Base-by-base conservation (phyloP, 179 eudicot species). In the Silene coronaria region DNA sequence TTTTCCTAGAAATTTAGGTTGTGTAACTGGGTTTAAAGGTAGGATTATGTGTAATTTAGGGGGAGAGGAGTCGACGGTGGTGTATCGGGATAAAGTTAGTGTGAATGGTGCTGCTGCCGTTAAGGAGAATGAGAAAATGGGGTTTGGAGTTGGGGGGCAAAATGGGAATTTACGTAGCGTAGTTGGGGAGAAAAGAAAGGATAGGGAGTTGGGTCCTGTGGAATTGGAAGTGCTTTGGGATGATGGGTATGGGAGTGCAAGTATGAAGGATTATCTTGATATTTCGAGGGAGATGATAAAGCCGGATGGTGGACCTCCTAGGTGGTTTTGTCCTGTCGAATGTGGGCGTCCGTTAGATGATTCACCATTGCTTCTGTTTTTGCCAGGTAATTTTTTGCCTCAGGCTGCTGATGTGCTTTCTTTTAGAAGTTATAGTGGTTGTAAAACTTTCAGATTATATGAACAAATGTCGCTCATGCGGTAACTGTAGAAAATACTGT, bases 231-330 rank as follows among this genome's bases (percentile, higher is more conserved):
- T 79, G 72, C 71, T 86, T 70, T 89, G 91, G 91, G 91, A 91
- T 80, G 96, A 91, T 83, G 96, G 96, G 73, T 89, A 80, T 85
- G 96, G 91, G 60, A 83, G 75, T 78, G 80, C 79, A 60, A 85
- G 85, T 78, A 87, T 91, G 89, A 86, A 86, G 84, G 93, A 91
- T 81, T 91, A 91, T 77, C 88, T 91, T 82, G 93, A 91, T 76
- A 78, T 67, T 78, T 86, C 90, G 19, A 80, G 73, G 34, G 93
- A 91, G 26, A 76, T 91, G 65, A 80, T 84, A 2, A 87, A 79
- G 76, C 86, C 89, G 4, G 96, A 91, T 78, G 90, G 88, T 16
- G 96, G 96, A 26, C 96, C 93, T 24, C 87, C 89, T 27, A 77
- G 93, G 82, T 91, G 96, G 96, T 89, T 91, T 86, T 82, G 81